Evolutionary conservation across 805 yeast species (phyloP).

Genomic region (Wickerhamomyces mucosus): DNA sequence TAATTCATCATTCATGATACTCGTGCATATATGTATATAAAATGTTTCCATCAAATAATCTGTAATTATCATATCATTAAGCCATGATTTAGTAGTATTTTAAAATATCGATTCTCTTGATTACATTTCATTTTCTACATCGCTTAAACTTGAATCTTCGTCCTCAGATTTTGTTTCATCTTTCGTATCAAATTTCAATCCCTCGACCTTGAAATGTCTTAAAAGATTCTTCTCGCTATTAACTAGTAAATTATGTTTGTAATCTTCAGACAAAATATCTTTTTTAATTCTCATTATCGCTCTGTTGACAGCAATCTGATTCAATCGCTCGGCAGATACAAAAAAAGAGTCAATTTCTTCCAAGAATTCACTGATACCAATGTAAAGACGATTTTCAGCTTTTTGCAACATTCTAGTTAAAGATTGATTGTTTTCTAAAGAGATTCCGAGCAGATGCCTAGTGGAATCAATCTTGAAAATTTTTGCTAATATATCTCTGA

Average conservation of each 20-base stretch:
- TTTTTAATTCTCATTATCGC: constrained; percentile 11
- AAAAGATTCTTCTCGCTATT: constrained; percentile 6
- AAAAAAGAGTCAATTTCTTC: constrained; percentile 13
- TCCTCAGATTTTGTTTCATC: background rate
- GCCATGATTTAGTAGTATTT: too few relatives aligned
- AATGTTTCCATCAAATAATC: background rate
- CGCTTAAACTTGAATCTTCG: constrained; percentile 8
- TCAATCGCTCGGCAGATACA: constrained; percentile 10
- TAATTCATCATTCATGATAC: too few relatives aligned
- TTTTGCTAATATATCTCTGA: constrained; percentile 11
- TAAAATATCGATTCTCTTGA: too few relatives aligned
- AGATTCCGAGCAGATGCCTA: constrained; percentile 14
- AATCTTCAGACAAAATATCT: constrained; percentile 10
- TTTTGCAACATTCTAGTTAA: constrained; percentile 5
- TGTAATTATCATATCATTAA: too few relatives aligned
- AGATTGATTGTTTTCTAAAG: constrained; percentile 7
- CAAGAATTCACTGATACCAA: constrained; percentile 10
- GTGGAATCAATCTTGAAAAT: constrained; percentile 20
- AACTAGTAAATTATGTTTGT: constrained; percentile 9
- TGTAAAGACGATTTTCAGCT: constrained; percentile 11
- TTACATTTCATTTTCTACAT: constrained; percentile 10
- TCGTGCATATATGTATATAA: background rate
- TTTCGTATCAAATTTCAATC: constrained; percentile 12
- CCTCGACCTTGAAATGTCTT: constrained; percentile 21
- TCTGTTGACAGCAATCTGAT: constrained; percentile 8